Base-by-base conservation (phyloP, 176 grass and related monocot genomes). In the Eragrostis curvula region DNA sequence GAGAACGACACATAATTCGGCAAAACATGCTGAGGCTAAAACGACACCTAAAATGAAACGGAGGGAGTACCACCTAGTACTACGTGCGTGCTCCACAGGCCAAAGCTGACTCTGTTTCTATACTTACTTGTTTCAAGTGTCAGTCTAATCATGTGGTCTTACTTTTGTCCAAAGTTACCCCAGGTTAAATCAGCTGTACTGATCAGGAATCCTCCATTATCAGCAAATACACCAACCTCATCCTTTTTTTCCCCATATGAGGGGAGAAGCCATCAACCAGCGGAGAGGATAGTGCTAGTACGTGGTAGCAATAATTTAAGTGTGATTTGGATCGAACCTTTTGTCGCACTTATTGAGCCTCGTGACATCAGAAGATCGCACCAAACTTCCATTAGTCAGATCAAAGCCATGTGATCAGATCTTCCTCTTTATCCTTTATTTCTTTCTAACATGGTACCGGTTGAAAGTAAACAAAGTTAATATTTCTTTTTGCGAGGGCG, bases 331-430 rank as follows among this genome's bases (percentile, higher is more conserved):
- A 77, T 85, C 57, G 16, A n/a, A 58, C 84, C 83, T 12, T 70
- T 66, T 81, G 72, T 76, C 65, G 1, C 39, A 67, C 40, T 15
- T 32, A 62, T 76, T 68, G 87, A 56, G 46, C 6, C 71, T 12
- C 82, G 64, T 85, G 71, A 64, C 70, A 48, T 81, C 72, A 85
- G 56, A 50, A 71, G 79, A 76, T 59, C 48, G 28, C 71, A 32
- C 66, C 32, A 43, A 75, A 68, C 66, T 86, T 90, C 57, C 41
- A 77, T 73, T 82, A 57, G 73, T 86, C 83, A 73, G 66, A 89
- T 41, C 74, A 41, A 77, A 56, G 71, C 57, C 71, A 66, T 72
- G 66, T 77, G 78, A 77, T 63, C n/a, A 12, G 43, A 50, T 66
- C 15, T 41, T 73, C 51, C 9, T 36, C 39, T 46, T 58, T 2